phyloP scores from a whole-genome alignment of 805 yeast species.

The Yamadazyma endophytica region DNA sequence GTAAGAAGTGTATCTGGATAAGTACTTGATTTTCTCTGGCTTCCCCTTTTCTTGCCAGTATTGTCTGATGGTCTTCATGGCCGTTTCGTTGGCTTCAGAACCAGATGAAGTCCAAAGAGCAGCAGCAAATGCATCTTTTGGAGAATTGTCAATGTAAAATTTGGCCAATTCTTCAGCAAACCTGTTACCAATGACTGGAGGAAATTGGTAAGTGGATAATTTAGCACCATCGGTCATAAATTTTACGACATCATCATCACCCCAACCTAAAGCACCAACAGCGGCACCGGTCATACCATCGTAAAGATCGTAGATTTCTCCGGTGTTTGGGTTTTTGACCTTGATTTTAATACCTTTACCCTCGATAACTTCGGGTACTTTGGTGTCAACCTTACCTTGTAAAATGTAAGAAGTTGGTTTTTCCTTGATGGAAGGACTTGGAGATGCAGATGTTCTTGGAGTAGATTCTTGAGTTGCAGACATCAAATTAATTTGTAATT shows the following conservation, averaged over 20 bases:
- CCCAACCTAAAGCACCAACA: slow-evolving; percentile 32
- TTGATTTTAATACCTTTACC: slow-evolving; percentile 42
- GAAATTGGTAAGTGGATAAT: slow-evolving; percentile 19
- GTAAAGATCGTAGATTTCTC: slow-evolving; percentile 19
- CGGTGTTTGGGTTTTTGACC: slow-evolving; percentile 36
- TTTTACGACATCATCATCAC: slow-evolving; percentile 20
- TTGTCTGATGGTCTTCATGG: slow-evolving; percentile 23
- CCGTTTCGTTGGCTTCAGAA: slow-evolving; percentile 26
- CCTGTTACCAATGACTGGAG: slow-evolving; percentile 19
- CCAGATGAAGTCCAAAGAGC: slow-evolving; percentile 37
- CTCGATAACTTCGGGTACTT: slow-evolving; percentile 34
- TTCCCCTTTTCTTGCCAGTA: slow-evolving; percentile 22
- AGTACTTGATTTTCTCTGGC: slow-evolving; percentile 17
- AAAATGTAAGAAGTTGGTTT: slow-evolving; percentile 33
- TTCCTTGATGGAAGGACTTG: slow-evolving; percentile 9
- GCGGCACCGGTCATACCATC: slow-evolving; percentile 31
- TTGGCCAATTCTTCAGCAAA: slow-evolving; percentile 23
- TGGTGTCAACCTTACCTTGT: slow-evolving; percentile 37
- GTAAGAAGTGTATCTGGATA: slow-evolving; percentile 23
- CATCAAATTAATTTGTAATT: not conserved
- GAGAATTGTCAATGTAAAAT: slow-evolving; percentile 33
- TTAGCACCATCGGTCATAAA: slow-evolving; percentile 18
- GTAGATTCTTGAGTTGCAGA: slow-evolving; percentile 4
- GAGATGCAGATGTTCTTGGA: slow-evolving; percentile 11
- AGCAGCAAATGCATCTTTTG: slow-evolving; percentile 38